These are phyloP conservation scores for Coemansia asiatica DNA, from an alignment of 192 early-diverging fungal genomes.

Conservation along the genomic window DNA sequence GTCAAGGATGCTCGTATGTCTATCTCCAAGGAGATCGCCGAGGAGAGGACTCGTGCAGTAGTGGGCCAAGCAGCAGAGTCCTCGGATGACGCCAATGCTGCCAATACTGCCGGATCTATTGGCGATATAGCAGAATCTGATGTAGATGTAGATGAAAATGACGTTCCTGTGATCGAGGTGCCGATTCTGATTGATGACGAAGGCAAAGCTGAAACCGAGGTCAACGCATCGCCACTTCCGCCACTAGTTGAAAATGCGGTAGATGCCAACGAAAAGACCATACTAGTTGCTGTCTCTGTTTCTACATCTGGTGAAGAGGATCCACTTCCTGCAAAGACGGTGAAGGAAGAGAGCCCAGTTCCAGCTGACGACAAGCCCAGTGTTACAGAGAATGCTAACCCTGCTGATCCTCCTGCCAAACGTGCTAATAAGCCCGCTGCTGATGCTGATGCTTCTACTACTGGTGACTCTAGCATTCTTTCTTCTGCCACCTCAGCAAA, in stretches of 20 bases:
- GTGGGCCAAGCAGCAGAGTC: not conserved
- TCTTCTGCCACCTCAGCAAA: constrained; percentile 9
- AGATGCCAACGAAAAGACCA: not conserved
- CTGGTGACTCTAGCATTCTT: not conserved
- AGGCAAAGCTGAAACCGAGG: not conserved
- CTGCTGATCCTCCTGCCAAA: constrained; percentile 8
- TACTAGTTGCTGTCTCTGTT: not conserved
- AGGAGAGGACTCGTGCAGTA: constrained; percentile 40
- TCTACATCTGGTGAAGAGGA: not conserved
- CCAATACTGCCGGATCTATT: not conserved
- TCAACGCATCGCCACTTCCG: not conserved
- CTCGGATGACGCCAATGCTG: not conserved
- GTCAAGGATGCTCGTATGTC: constrained; percentile 54
- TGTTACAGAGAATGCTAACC: constrained; percentile 9
- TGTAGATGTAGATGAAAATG: not conserved
- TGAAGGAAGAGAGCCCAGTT: not conserved
- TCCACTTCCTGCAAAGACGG: constrained; percentile 6
- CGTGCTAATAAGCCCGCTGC: constrained; percentile 25
- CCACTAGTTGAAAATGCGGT: not conserved
- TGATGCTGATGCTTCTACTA: constrained; percentile 1
- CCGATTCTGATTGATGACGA: not conserved
- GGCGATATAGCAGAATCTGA: not conserved
- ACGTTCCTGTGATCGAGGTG: not conserved
- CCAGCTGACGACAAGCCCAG: constrained; percentile 1
- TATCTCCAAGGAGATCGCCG: constrained; percentile 51